Percentiles rank a stretch among this genome's conserved stretches.
Evolutionary conservation across 352 stramenopile species (phyloP).

Genomic region (Phytophthora foliorum): DNA sequence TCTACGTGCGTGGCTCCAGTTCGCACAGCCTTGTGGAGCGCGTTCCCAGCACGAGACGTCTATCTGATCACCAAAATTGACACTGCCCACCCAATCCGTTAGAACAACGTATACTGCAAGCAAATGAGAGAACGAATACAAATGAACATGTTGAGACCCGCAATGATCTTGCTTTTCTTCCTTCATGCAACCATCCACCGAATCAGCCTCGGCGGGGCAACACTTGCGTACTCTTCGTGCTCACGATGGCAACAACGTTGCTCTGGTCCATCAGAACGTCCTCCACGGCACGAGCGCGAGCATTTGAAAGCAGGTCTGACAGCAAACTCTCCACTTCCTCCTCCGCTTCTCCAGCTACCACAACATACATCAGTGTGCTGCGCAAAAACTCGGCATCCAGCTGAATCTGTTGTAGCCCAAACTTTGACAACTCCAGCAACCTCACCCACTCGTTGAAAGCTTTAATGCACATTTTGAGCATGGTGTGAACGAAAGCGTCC

Average conservation of each 20-base stretch:
- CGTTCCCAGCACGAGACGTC: slow-evolving; percentile 6
- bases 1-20: slow-evolving; percentile 57
- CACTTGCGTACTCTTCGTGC: slow-evolving; percentile 79
- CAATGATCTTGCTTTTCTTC: slow-evolving; percentile 3
- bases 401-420: slow-evolving; percentile 83
- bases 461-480: slow-evolving; percentile 87
- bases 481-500: slow-evolving; percentile 71
- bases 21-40: slow-evolving; percentile 38
- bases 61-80: slow-evolving; percentile 21
- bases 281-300: slow-evolving; percentile 66
- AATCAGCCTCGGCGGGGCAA: slow-evolving; percentile 58
- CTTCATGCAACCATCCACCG: neutral
- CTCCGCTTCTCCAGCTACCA: slow-evolving; percentile 46
- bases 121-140: slow-evolving; percentile 14
- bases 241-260: slow-evolving; percentile 86
- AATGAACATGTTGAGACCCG: slow-evolving; percentile 27
- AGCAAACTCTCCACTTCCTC: slow-evolving; percentile 83
- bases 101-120: slow-evolving; percentile 15
- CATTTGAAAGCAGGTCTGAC: slow-evolving; percentile 82
- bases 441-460: slow-evolving; percentile 78
- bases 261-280: slow-evolving; percentile 87
- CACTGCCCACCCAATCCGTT: slow-evolving; percentile 10
- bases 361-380: slow-evolving; percentile 58
- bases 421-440: slow-evolving; percentile 66
- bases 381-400: slow-evolving; percentile 83